Evolutionary conservation across 2,329 filamentous ascomycete genomes (phyloP).

Genomic region (Rachicladosporium sp.): DNA sequence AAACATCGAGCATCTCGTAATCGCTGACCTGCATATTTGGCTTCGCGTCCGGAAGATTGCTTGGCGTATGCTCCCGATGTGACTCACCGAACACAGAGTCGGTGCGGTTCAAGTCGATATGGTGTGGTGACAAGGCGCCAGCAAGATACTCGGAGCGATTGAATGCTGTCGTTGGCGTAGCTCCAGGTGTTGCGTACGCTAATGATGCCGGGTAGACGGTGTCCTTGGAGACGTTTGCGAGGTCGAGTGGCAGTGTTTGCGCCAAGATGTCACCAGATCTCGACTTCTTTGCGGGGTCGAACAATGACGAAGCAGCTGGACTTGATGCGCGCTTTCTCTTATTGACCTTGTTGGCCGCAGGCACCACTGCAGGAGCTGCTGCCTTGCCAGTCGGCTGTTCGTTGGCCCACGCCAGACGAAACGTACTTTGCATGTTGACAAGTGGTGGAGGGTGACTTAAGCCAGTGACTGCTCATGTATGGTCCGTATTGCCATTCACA

Average conservation of each 20-base stretch:
- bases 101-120: constrained; percentile 4
- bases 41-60: too few relatives aligned
- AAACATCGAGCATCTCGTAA: constrained; percentile 7
- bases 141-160: constrained; percentile 5
- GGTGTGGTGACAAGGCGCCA: neutral
- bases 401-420: constrained; percentile 37
- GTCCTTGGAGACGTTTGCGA: constrained; percentile 4
- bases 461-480: constrained; percentile 9
- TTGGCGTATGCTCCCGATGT: too few relatives aligned
- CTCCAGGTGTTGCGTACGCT: constrained; percentile 5
- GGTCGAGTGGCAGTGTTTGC: constrained; percentile 5
- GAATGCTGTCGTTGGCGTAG: constrained; percentile 3
- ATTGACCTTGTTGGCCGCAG: constrained; percentile 37
- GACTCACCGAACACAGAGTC: constrained; percentile 3
- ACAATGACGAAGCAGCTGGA: constrained; percentile 15
- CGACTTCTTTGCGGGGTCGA: constrained; percentile 4
- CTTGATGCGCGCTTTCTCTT: constrained; percentile 48
- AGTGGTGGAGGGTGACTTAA: constrained; percentile 11
- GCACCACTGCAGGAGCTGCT: constrained; percentile 32
- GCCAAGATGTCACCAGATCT: constrained; percentile 2
- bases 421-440: constrained; percentile 37
- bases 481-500: constrained; percentile 15
- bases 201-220: constrained; percentile 2
- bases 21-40: constrained; percentile 3
- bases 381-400: constrained; percentile 24